A percentile compares a stretch with the other conserved stretches of the same genome.
Conservation (phyloP, 257 asterid genomes). For the Capsicum rhomboideum region DNA sequence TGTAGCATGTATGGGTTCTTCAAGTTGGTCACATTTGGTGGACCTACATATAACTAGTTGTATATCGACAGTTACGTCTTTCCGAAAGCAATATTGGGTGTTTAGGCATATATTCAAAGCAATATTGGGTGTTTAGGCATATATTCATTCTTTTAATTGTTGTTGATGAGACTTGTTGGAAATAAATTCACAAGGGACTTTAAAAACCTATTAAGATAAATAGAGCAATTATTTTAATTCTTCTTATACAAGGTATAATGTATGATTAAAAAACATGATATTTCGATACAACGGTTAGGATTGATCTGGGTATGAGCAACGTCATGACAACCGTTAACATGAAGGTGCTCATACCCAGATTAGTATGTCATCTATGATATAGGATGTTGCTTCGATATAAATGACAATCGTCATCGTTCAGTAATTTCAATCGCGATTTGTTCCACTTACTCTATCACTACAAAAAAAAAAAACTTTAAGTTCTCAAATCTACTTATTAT, state of each 20-base stretch:
- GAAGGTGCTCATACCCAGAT: too few species aligned
- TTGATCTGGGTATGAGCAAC: too few species aligned
- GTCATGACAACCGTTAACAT: too few species aligned
- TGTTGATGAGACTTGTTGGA: background rate
- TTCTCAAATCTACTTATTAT: too few species aligned
- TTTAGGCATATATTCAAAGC: too few species aligned
- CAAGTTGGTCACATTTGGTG: background rate
- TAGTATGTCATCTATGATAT: background rate
- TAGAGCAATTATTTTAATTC: too few species aligned
- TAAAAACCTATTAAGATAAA: background rate
- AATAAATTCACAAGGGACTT: background rate
- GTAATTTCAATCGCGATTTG: too few species aligned
- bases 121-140: background rate
- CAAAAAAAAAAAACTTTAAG: too few species aligned
- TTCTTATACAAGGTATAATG: too few species aligned
- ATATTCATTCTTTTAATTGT: background rate
- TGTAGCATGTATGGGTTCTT: background rate
- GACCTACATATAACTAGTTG: background rate
- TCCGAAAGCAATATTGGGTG: background rate
- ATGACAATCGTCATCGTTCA: background rate
- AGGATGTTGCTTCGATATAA: background rate
- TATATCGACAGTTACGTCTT: background rate
- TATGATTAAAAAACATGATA: background rate
- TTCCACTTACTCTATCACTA: too few species aligned
- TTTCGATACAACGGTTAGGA: too few species aligned